Percentiles rank a stretch among this genome's conserved stretches.
Evolutionary conservation across 2,329 filamentous ascomycete genomes (phyloP).

Genomic region (Monilinia fructigena): DNA sequence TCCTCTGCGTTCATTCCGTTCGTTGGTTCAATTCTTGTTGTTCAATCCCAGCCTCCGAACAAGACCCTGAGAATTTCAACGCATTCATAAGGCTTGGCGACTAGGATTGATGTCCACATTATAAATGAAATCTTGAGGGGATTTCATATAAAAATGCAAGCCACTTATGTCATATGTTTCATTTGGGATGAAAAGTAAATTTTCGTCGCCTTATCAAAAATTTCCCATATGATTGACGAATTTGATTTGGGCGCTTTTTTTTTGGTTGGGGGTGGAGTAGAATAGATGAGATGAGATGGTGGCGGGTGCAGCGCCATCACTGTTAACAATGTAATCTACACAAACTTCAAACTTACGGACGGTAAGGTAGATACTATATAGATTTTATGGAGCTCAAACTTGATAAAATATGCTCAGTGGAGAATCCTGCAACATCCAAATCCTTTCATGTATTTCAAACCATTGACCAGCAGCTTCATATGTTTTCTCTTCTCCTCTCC

Average conservation of each 20-base stretch:
- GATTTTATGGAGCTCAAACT: background rate
- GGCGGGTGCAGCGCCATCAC: background rate
- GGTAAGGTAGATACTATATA: too few relatives aligned
- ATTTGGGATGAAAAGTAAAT: background rate
- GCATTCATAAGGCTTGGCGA: background rate
- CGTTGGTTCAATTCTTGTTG: background rate
- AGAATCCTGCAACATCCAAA: background rate
- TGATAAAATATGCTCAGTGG: background rate
- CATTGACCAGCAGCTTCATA: background rate
- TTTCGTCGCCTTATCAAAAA: background rate
- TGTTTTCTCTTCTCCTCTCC: background rate
- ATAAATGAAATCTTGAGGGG: background rate
- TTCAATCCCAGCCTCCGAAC: background rate
- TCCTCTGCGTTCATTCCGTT: background rate
- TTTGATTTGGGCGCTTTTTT: background rate
- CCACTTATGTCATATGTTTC: constrained; percentile 16
- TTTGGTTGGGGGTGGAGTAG: background rate
- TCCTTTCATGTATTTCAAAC: background rate
- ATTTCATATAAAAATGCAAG: background rate
- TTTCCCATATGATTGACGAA: background rate
- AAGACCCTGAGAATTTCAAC: constrained; percentile 8
- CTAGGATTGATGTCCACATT: background rate
- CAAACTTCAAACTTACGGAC: background rate
- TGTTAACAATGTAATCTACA: background rate
- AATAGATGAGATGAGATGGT: background rate